Conservation (phyloP, 1,284 basidiomycete genomes). For the Calocybe gambosa region DNA sequence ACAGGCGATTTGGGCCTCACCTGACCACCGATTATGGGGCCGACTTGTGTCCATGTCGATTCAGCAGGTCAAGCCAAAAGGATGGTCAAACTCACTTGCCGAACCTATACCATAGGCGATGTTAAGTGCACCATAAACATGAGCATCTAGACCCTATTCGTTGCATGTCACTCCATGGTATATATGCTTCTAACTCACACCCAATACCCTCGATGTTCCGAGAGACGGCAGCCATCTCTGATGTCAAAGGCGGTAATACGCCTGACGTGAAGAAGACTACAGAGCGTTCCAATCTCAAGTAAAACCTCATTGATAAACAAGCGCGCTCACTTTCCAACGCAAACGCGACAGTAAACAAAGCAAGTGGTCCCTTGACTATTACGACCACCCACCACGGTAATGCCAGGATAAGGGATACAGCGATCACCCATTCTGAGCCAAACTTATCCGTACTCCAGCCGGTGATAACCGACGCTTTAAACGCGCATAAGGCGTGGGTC, state of each 20-base stretch:
- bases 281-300: conserved; percentile 7
- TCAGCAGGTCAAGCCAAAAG: conserved; percentile 6
- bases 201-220: conserved; percentile 53
- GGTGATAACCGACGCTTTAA: conserved; percentile 51
- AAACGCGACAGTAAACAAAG: conserved; percentile 57
- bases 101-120: conserved; percentile 61
- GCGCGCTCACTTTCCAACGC: conserved; percentile 46
- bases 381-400: conserved; percentile 66
- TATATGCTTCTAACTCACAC: conserved; percentile 39
- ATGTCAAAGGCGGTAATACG: conserved; percentile 51
- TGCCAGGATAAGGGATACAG: conserved; percentile 43
- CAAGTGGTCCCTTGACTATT: conserved; percentile 44
- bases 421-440: conserved; percentile 56
- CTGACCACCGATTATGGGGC: conserved; percentile 65
- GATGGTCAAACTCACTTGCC: conserved; percentile 31
- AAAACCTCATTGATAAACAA: not conserved
- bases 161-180: not conserved
- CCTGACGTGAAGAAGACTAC: conserved; percentile 57
- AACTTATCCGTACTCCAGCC: conserved; percentile 57
- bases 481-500: not conserved
- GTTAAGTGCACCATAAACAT: conserved; percentile 65
- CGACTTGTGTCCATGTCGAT: conserved; percentile 37
- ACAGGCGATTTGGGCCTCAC: conserved; percentile 23
- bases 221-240: conserved; percentile 58
- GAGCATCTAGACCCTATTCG: conserved; percentile 40